These are phyloP conservation scores for Chaetomium tenue DNA, from an alignment of 495 filamentous ascomycete species.

Conservation along the genomic window DNA sequence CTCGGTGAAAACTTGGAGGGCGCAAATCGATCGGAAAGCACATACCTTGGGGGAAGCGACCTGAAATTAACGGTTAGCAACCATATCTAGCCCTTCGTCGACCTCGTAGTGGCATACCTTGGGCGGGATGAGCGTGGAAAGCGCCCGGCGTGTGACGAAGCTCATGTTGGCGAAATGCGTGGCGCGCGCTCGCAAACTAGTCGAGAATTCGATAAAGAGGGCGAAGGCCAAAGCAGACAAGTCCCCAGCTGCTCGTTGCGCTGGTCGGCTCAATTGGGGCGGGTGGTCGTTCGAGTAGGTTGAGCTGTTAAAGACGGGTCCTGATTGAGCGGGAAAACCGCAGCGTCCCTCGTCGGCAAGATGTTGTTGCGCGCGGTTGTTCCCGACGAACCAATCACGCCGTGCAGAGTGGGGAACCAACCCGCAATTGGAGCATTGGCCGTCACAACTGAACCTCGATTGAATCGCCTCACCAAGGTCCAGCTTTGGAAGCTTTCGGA, in stretches of 20 bases:
- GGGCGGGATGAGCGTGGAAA: constrained; percentile 97
- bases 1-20: neutral
- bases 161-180: constrained; percentile 69
- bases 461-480: constrained; percentile 16
- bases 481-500: neutral
- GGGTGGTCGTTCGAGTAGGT: constrained; percentile 25
- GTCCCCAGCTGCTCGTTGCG: constrained; percentile 17
- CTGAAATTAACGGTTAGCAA: constrained; percentile 39
- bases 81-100: neutral
- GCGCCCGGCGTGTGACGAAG: constrained; percentile 78
- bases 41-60: constrained; percentile 92
- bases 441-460: constrained; percentile 14
- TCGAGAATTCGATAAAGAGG: constrained; percentile 23
- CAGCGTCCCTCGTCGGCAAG: constrained; percentile 28
- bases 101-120: constrained; percentile 65
- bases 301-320: constrained; percentile 30
- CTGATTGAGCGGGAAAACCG: constrained; percentile 30
- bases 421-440: constrained; percentile 15
- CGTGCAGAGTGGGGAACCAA: constrained; percentile 17
- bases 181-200: constrained; percentile 28
- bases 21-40: constrained; percentile 27
- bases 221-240: constrained; percentile 12
- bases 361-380: constrained; percentile 38
- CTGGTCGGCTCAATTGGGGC: constrained; percentile 28
- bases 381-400: constrained; percentile 34